phyloP scores from a whole-genome alignment of 257 asterid species.

The Salvia rosmarinus region DNA sequence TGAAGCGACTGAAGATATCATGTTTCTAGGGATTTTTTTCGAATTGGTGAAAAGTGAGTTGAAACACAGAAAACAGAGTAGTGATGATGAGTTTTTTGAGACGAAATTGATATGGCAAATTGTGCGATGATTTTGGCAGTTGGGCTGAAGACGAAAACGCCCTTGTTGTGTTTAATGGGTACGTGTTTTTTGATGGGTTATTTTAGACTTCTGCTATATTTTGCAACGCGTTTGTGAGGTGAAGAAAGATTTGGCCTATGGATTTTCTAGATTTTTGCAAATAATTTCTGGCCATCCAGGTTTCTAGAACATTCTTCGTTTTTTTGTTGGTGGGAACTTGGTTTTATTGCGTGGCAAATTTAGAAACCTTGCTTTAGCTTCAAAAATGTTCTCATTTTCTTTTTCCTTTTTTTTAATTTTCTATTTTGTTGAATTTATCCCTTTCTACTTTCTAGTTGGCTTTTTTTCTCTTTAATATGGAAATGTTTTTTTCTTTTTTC shows the following conservation, averaged over 20 bases:
- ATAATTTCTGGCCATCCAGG: background rate
- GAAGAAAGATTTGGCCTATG: background rate
- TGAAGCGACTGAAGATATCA: conserved; percentile 19
- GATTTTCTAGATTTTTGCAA: background rate
- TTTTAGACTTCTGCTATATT: background rate
- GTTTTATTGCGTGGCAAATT: background rate
- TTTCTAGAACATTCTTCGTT: conserved; percentile 6
- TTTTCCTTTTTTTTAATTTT: background rate
- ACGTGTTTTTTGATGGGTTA: background rate
- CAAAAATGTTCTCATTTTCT: background rate
- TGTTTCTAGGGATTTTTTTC: background rate
- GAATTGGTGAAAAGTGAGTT: background rate
- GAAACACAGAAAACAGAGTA: conserved; percentile 7
- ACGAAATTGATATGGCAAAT: background rate
- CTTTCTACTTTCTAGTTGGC: no score
- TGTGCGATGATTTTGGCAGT: no score
- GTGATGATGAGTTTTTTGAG: background rate
- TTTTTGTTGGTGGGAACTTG: background rate
- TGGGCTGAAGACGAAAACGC: background rate
- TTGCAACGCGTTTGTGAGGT: conserved; percentile 2
- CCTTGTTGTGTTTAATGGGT: background rate
- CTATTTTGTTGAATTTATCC: background rate
- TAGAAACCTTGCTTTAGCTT: background rate
- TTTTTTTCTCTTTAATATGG: background rate
- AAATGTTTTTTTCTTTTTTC: background rate